These are phyloP conservation scores for Trematosphaeria pertusa DNA, from an alignment of 2,329 filamentous ascomycete genomes.

Conservation along the genomic window DNA sequence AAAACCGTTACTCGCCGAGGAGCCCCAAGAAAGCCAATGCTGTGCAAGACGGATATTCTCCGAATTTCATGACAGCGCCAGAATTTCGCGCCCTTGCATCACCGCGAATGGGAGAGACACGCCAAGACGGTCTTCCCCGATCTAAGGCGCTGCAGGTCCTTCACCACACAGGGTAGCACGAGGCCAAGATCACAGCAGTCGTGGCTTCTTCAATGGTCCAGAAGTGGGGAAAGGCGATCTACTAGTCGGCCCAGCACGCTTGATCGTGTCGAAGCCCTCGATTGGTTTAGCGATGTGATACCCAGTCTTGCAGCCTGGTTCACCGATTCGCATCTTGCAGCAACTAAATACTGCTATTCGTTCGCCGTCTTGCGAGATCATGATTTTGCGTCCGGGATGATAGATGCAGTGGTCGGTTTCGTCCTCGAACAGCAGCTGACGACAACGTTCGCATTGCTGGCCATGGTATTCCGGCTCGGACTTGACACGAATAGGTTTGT, in stretches of 20 bases:
- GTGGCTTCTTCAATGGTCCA: not conserved
- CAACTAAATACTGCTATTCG: not conserved
- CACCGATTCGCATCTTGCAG: not conserved
- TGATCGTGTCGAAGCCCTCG: not conserved
- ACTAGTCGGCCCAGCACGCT: no score
- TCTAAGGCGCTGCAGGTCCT: no score
- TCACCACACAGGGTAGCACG: not conserved
- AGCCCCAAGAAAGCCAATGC: not conserved
- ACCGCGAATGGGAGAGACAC: not conserved
- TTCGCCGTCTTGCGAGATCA: conserved; percentile 1
- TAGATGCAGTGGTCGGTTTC: conserved; percentile 19
- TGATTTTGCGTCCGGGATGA: conserved; percentile 20
- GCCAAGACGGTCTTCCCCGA: no score
- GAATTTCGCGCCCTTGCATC: not conserved
- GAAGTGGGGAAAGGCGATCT: no score
- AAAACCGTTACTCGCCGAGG: not conserved
- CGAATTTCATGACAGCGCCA: not conserved
- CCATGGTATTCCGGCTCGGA: not conserved
- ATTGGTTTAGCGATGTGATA: not conserved
- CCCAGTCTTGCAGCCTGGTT: not conserved
- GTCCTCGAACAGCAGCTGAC: conserved; percentile 16
- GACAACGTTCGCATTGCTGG: conserved; percentile 23
- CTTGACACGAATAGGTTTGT: no score
- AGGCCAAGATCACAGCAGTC: not conserved
- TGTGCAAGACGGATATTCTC: not conserved